These are phyloP conservation scores for Antitrichia curtipendula DNA, from an alignment of 225 moss, liverwort and hornwort genomes.

Conservation along the genomic window DNA sequence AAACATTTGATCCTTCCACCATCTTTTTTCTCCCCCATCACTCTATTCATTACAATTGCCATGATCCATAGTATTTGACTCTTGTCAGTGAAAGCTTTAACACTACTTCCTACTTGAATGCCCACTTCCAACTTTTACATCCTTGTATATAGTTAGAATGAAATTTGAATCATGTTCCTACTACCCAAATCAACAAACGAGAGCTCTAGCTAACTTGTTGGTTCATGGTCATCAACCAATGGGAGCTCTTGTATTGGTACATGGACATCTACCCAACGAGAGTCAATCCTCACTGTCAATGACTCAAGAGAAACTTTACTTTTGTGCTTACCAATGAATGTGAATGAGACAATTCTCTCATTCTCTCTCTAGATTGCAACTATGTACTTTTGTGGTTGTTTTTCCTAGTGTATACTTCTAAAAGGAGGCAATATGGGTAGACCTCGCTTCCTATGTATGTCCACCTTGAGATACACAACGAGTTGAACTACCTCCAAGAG, in stretches of 20 bases:
- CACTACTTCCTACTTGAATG: neutral
- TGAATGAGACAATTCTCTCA: neutral
- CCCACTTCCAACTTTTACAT: neutral
- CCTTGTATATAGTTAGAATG: too few relatives aligned
- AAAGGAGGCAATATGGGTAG: too few relatives aligned
- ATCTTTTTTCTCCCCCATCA: neutral
- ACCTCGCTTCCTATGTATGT: neutral
- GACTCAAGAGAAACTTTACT: neutral
- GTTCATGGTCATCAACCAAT: neutral
- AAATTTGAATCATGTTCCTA: neutral
- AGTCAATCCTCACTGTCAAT: neutral
- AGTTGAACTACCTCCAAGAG: neutral
- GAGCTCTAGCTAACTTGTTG: neutral
- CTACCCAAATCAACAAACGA: neutral
- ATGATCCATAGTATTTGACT: neutral
- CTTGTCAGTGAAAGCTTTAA: neutral
- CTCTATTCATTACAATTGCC: rapidly evolving
- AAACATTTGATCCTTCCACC: neutral
- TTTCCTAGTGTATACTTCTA: neutral
- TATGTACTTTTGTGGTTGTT: neutral
- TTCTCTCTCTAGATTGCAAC: neutral
- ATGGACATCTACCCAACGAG: too few relatives aligned
- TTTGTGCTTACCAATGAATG: neutral
- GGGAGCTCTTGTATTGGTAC: too few relatives aligned
- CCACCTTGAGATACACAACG: too few relatives aligned